Evolutionary conservation across 306 rosid species (phyloP), one percentile per base, ranked within the genome.

Genomic region (Dalbergia cochinchinensis): DNA sequence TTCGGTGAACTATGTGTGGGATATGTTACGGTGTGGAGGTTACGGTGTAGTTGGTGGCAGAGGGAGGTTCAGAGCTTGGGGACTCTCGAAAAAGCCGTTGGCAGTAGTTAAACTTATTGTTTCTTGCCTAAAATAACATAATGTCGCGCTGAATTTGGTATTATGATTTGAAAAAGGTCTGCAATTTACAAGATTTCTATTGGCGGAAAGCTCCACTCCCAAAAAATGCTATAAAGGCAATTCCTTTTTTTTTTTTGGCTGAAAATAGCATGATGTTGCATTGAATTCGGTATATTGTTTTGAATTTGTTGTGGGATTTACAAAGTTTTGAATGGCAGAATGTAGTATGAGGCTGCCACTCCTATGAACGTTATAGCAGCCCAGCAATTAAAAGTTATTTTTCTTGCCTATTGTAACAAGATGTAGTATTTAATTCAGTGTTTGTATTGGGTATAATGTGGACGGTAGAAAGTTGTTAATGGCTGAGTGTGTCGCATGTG

Each of bases 261-360:
- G 15, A 22, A 13, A 77, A 39, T 54, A 20, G 44, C 57, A 55
- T 41, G 15, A 41, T 69, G 18, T 59, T 59, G 70, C 58, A 35
- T 18, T 35, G 54, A 58, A 26, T 76, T 78, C 64, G 39, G 53
- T 59, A 33, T 58, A 13, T 68, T 61, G 51, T 31, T 68, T 58
- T 44, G 26, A 3, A 19, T 60, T 7, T 70, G 16, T 26, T 59
- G 13, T 45, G 70, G 7, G 51, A 51, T 35, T 47, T 47, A 42
- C 3, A 13, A 7, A 14, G 11, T 73, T 8, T 53, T 59, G 22
- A 59, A 20, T 59, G 16, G 45, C 33, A 39, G n/a, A 11, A 45
- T 12, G 37, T 26, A 35, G 65, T 5, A 1, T 37, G 3, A 35
- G 13, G 31, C 69, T 7, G 50, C 12, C 14, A 3, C 13, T 39